A percentile compares a stretch with the other conserved stretches of the same genome.
Evolutionary conservation across 2,329 filamentous ascomycete genomes (phyloP).

Genomic region (Lecanicillium sp.): DNA sequence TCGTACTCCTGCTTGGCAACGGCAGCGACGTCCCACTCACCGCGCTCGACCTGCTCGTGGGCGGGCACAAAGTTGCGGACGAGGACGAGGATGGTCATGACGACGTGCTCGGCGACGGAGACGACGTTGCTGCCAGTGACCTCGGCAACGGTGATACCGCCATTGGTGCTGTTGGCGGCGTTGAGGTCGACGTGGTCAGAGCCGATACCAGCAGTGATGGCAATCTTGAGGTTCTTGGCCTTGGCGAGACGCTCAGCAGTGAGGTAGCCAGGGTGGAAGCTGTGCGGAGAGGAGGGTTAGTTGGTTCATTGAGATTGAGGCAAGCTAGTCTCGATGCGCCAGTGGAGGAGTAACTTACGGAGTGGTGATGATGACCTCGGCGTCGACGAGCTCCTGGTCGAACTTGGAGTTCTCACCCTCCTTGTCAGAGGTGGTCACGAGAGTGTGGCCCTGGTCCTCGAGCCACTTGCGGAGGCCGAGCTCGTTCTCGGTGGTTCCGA

Average conservation of each 20-base stretch:
- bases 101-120: conserved; percentile 95
- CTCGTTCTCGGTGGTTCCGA: conserved; percentile 97
- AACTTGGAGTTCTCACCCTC: conserved; percentile 89
- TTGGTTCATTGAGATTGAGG: not conserved
- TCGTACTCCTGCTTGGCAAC: conserved; percentile 99
- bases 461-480: conserved; percentile 96
- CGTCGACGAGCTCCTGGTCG: conserved; percentile 91
- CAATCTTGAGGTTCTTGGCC: conserved; percentile 98
- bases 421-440: conserved; percentile 97
- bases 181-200: conserved; percentile 98
- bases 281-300: conserved; percentile 24
- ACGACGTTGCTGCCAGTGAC: conserved; percentile 98
- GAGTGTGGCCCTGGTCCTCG: conserved; percentile 91
- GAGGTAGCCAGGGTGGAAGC: conserved; percentile 97
- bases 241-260: conserved; percentile 92
- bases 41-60: conserved; percentile 82
- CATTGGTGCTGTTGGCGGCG: conserved; percentile 96
- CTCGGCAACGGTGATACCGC: conserved; percentile 92
- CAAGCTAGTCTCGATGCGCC: not conserved
- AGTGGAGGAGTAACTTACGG: conserved; percentile 52
- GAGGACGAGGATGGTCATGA: conserved; percentile 96
- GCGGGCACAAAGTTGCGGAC: conserved; percentile 98
- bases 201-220: conserved; percentile 93
- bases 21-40: conserved; percentile 92
- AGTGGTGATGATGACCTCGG: conserved; percentile 98